Evolutionary conservation across 2,329 filamentous ascomycete genomes (phyloP).

Genomic region (Thelonectria rubi): DNA sequence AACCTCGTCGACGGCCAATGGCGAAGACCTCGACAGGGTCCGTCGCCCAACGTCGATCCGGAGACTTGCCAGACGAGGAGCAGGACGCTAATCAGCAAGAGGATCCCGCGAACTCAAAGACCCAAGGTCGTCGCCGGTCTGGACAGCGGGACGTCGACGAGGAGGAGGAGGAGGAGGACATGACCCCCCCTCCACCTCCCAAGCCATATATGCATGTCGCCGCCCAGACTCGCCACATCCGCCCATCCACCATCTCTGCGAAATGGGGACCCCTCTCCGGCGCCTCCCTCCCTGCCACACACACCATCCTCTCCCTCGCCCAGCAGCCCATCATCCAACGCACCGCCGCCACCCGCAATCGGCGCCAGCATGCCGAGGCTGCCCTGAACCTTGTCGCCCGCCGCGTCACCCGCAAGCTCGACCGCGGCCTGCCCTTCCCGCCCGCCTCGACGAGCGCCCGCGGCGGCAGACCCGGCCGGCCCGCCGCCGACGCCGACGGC

Average conservation of each 20-base stretch:
- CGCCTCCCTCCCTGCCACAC: slow-evolving; percentile 64
- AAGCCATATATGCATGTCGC: slow-evolving; percentile 61
- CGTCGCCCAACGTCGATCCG: neutral
- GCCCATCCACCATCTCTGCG: slow-evolving; percentile 71
- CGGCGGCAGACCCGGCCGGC: slow-evolving; percentile 27
- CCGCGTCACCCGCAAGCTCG: slow-evolving; percentile 66
- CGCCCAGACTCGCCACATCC: slow-evolving; percentile 61
- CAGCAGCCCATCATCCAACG: slow-evolving; percentile 70
- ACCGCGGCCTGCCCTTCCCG: slow-evolving; percentile 72
- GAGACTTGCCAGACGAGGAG: slow-evolving; percentile 11
- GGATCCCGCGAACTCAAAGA: slow-evolving; percentile 18
- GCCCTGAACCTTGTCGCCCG: slow-evolving; percentile 65
- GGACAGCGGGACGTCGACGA: slow-evolving; percentile 30
- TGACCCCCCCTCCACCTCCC: slow-evolving; percentile 41
- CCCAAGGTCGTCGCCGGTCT: slow-evolving; percentile 27
- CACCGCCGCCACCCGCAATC: slow-evolving; percentile 58
- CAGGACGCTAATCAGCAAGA: slow-evolving; percentile 19
- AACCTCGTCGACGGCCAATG: slow-evolving; percentile 25
- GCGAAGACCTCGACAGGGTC: slow-evolving; percentile 12
- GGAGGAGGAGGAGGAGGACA: slow-evolving; percentile 28
- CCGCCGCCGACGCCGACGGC: slow-evolving; percentile 45
- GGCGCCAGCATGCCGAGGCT: slow-evolving; percentile 62
- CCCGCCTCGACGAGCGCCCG: slow-evolving; percentile 52
- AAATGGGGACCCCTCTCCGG: slow-evolving; percentile 71
- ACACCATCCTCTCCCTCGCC: slow-evolving; percentile 64